Evolutionary conservation across 352 stramenopile genomes (phyloP).

Genomic region (Bremia lactucae): DNA sequence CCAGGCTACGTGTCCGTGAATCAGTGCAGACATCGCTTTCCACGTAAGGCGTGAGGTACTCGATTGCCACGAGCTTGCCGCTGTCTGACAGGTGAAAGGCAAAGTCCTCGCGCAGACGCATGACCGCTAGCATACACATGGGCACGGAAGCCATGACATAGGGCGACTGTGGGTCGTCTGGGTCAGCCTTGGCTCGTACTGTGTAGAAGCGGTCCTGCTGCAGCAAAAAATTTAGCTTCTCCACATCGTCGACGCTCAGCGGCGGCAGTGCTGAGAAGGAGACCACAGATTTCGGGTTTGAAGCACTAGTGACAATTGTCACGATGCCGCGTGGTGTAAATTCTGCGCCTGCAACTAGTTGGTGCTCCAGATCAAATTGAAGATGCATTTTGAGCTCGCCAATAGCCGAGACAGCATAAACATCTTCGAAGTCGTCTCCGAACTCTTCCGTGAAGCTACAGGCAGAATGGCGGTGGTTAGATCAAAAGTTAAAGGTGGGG

Average conservation of each 20-base stretch:
- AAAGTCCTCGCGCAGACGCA: slow-evolving; percentile 68
- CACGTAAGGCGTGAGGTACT: slow-evolving; percentile 67
- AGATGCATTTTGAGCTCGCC: slow-evolving; percentile 33
- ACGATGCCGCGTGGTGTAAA: slow-evolving; percentile 48
- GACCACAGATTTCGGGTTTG: slow-evolving; percentile 49
- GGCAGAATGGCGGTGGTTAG: too few species aligned
- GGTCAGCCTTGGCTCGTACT: slow-evolving; percentile 55
- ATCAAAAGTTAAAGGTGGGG: background rate
- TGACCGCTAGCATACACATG: slow-evolving; percentile 68
- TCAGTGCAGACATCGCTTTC: slow-evolving; percentile 25
- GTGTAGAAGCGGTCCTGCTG: slow-evolving; percentile 47
- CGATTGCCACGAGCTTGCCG: slow-evolving; percentile 68
- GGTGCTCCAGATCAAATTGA: slow-evolving; percentile 61
- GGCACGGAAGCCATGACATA: slow-evolving; percentile 71
- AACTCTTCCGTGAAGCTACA: slow-evolving; percentile 57
- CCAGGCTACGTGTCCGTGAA: slow-evolving; percentile 48
- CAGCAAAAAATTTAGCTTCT: slow-evolving; percentile 37
- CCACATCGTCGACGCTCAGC: slow-evolving; percentile 34
- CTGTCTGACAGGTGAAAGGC: slow-evolving; percentile 72
- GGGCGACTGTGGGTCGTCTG: slow-evolving; percentile 38
- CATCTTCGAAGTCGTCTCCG: slow-evolving; percentile 53
- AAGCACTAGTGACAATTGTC: slow-evolving; percentile 44
- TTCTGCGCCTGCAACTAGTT: slow-evolving; percentile 15
- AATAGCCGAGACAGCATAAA: slow-evolving; percentile 11
- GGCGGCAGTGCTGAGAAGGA: slow-evolving; percentile 39